Evolutionary conservation across 2,329 filamentous ascomycete species (phyloP).

Genomic region (Hyphodiscus sp.): DNA sequence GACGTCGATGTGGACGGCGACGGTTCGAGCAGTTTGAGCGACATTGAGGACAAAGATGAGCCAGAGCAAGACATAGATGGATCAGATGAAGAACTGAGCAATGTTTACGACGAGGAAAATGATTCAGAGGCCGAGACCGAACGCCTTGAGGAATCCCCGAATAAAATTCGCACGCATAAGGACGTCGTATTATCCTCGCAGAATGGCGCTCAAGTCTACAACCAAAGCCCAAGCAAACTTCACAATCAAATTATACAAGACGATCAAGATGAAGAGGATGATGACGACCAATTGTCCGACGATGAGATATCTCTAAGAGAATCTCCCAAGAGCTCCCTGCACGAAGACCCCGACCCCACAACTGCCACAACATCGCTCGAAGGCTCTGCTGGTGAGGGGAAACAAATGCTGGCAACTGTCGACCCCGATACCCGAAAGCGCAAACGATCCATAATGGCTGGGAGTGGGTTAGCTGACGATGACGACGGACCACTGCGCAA

Average conservation of each 20-base stretch:
- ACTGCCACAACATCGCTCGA: slow-evolving; percentile 32
- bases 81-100: slow-evolving; percentile 26
- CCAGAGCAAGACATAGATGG: slow-evolving; percentile 47
- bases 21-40: slow-evolving; percentile 85
- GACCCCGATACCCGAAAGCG: slow-evolving; percentile 32
- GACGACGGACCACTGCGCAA: slow-evolving; percentile 38
- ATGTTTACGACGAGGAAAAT: slow-evolving; percentile 47
- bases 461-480: slow-evolving; percentile 28
- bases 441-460: slow-evolving; percentile 31
- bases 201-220: slow-evolving; percentile 47
- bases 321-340: slow-evolving; percentile 31
- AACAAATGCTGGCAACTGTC: slow-evolving; percentile 15
- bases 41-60: slow-evolving; percentile 77
- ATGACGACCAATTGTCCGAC: slow-evolving; percentile 27
- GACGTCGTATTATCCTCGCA: slow-evolving; percentile 54
- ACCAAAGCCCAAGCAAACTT: slow-evolving; percentile 72
- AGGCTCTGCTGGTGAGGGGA: slow-evolving; percentile 23
- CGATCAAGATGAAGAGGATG: slow-evolving; percentile 36
- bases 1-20: slow-evolving; percentile 49
- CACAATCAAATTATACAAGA: slow-evolving; percentile 48
- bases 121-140: slow-evolving; percentile 92
- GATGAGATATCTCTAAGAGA: slow-evolving; percentile 33
- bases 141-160: slow-evolving; percentile 82
- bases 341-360: slow-evolving; percentile 31
- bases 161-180: slow-evolving; percentile 51